phyloP scores from a whole-genome alignment of 1,284 basidiomycete species.

The Meripilus lineatus region DNA sequence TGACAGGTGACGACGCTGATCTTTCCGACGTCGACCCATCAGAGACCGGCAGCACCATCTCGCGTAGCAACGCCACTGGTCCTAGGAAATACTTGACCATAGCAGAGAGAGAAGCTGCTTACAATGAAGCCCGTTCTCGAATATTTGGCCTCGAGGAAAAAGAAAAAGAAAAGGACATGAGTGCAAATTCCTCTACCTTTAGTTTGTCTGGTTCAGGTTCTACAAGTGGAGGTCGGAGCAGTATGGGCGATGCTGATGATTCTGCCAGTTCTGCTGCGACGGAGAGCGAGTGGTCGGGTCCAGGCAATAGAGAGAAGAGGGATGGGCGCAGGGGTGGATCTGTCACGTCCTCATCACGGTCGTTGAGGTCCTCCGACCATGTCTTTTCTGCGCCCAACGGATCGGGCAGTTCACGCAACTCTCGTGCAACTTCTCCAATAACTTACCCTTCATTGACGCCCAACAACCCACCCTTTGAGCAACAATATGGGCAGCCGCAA shows the following conservation, averaged over 20 bases:
- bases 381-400: slow-evolving; percentile 44
- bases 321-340: slow-evolving; percentile 40
- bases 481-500: slow-evolving; percentile 35
- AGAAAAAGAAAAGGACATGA: slow-evolving; percentile 68
- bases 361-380: slow-evolving; percentile 45
- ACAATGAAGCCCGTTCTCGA: slow-evolving; percentile 74
- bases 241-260: slow-evolving; percentile 60
- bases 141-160: slow-evolving; percentile 79
- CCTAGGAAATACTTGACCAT: slow-evolving; percentile 67
- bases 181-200: slow-evolving; percentile 68
- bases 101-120: slow-evolving; percentile 77
- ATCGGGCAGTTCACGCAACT: slow-evolving; percentile 58
- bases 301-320: slow-evolving; percentile 49
- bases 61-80: slow-evolving; percentile 56
- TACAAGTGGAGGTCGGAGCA: slow-evolving; percentile 51
- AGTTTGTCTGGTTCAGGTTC: slow-evolving; percentile 66
- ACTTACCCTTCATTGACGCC: slow-evolving; percentile 57
- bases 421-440: slow-evolving; percentile 69
- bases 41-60: slow-evolving; percentile 69
- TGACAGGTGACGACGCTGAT: slow-evolving; percentile 67
- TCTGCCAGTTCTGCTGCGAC: slow-evolving; percentile 63
- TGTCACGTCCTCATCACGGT: slow-evolving; percentile 51
- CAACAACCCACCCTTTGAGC: slow-evolving; percentile 42
- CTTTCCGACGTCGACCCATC: slow-evolving; percentile 73
- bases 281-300: slow-evolving; percentile 75